Conservation (phyloP, 192 early-diverging fungal genomes). For the Pilobolus umbonatus region DNA sequence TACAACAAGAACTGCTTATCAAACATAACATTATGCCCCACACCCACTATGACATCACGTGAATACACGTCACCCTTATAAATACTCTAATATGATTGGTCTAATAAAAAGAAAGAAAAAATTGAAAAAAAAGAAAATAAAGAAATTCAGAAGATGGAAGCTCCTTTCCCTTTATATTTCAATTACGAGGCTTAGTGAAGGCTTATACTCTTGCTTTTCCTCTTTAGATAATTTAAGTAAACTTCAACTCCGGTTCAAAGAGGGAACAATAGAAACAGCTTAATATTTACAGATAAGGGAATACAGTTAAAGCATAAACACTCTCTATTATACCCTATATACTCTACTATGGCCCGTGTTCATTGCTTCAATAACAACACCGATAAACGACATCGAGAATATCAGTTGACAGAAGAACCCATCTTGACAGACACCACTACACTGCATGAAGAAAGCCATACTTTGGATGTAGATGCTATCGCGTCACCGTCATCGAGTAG, state of each 20-base stretch:
- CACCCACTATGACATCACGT: too few species aligned
- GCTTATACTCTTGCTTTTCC: conserved; percentile 19
- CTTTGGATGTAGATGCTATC: conserved; percentile 19
- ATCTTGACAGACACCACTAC: not conserved
- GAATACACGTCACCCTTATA: too few species aligned
- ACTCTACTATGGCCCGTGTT: conserved; percentile 23
- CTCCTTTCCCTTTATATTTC: too few species aligned
- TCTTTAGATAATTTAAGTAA: not conserved
- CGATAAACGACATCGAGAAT: not conserved
- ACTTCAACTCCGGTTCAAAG: conserved; percentile 8
- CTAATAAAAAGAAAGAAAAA: too few species aligned
- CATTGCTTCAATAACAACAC: conserved; percentile 21
- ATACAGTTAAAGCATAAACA: too few species aligned
- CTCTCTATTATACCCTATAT: not conserved
- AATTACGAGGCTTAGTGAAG: conserved; percentile 13
- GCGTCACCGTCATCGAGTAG: not conserved
- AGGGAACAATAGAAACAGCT: not conserved
- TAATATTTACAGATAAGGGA: too few species aligned
- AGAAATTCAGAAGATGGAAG: too few species aligned
- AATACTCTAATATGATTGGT: too few species aligned
- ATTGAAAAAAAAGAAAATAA: too few species aligned
- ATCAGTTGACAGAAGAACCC: not conserved
- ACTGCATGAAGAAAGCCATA: conserved; percentile 1
- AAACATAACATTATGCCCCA: conserved; percentile 15
- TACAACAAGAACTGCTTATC: conserved; percentile 25